These are phyloP conservation scores for Flaveria sonorensis DNA, from an alignment of 129 eudicot species.

Conservation along the genomic window DNA sequence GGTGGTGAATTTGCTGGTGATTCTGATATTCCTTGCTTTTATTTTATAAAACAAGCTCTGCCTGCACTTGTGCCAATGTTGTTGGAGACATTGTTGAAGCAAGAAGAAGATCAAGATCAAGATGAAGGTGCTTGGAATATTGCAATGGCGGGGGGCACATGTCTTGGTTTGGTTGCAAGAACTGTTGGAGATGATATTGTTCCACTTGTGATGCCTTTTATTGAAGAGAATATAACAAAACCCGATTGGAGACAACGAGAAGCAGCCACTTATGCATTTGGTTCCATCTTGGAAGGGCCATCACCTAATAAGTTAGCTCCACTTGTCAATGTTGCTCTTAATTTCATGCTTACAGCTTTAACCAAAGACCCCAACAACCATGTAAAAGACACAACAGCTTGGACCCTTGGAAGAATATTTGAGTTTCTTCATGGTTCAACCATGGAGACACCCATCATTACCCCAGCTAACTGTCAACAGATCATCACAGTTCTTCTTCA, in stretches of 20 bases:
- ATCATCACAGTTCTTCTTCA: constrained; percentile 74
- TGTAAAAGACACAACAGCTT: constrained; percentile 90
- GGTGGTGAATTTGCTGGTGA: constrained; percentile 76
- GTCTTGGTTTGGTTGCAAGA: constrained; percentile 87
- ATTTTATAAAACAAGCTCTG: constrained; percentile 77
- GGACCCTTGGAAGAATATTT: constrained; percentile 92
- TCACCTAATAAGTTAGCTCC: constrained; percentile 71
- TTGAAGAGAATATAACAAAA: constrained; percentile 69
- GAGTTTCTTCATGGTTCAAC: constrained; percentile 86
- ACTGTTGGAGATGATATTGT: constrained; percentile 90
- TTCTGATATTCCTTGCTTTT: constrained; percentile 76
- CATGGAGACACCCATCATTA: constrained; percentile 64
- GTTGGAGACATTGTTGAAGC: constrained; percentile 84
- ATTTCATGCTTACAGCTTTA: constrained; percentile 77
- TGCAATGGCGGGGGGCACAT: constrained; percentile 96
- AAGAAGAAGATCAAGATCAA: constrained; percentile 97
- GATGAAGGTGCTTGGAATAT: constrained; percentile 94
- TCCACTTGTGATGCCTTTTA: constrained; percentile 85
- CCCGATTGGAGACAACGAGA: constrained; percentile 88
- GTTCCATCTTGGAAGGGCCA: constrained; percentile 92
- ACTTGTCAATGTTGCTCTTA: constrained; percentile 76
- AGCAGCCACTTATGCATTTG: constrained; percentile 84
- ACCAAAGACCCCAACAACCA: constrained; percentile 76
- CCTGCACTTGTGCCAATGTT: constrained; percentile 91
- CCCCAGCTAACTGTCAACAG: constrained; percentile 71